Conservation (phyloP, 371 early-diverging fungal species). For the Capniomyces stellatus region DNA sequence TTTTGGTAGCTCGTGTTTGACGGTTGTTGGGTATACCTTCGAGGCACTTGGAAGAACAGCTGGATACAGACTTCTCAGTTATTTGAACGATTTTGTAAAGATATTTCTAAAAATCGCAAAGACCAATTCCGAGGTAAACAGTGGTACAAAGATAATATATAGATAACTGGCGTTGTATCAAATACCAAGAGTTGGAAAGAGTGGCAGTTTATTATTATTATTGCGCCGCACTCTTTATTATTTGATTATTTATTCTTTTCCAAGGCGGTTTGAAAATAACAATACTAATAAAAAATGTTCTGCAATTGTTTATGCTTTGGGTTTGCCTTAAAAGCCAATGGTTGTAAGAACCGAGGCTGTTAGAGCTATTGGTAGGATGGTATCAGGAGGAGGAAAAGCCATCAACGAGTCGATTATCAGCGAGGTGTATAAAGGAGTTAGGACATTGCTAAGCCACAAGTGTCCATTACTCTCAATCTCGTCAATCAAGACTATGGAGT, state of each 20-base stretch:
- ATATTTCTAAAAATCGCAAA: constrained; percentile 44
- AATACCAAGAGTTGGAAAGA: no score
- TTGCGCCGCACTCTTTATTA: no score
- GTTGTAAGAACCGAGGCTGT: constrained; percentile 50
- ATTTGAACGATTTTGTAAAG: constrained; percentile 53
- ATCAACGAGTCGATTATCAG: constrained; percentile 47
- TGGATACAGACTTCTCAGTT: constrained; percentile 19
- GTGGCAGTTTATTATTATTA: no score
- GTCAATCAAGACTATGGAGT: neutral
- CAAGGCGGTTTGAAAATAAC: no score
- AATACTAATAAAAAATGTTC: no score
- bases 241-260: no score
- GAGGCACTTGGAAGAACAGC: constrained; percentile 46
- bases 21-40: constrained; percentile 43
- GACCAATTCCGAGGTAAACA: neutral
- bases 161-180: no score
- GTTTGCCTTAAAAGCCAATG: no score
- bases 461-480: constrained; percentile 48
- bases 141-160: no score
- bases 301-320: no score
- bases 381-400: constrained; percentile 65
- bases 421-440: constrained; percentile 53
- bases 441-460: constrained; percentile 51
- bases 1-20: constrained; percentile 49
- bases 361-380: constrained; percentile 37